A percentile compares a stretch with the other conserved stretches of the same genome.
These are phyloP conservation scores for Trichosporon asahii DNA, from an alignment of 1,284 basidiomycete genomes.

Conservation along the genomic window DNA sequence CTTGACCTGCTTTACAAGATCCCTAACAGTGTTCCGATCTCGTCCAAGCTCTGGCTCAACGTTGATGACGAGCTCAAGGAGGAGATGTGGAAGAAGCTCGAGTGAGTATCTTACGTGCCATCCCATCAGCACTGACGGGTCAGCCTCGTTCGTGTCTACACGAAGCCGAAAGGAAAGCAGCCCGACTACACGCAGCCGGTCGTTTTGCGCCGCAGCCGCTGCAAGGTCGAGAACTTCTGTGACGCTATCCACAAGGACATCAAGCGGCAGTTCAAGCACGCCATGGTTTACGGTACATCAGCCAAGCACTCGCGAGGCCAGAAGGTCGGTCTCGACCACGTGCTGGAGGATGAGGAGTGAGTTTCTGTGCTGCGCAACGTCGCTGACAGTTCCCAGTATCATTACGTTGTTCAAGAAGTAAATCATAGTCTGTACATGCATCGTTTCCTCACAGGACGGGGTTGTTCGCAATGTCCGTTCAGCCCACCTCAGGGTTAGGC, in stretches of 20 bases:
- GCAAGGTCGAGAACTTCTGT: constrained; percentile 77
- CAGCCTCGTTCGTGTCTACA: constrained; percentile 57
- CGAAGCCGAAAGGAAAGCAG: constrained; percentile 83
- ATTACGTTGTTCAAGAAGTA: background rate
- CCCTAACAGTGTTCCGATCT: constrained; percentile 87
- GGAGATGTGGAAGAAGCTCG: constrained; percentile 82
- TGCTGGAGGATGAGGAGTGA: constrained; percentile 78
- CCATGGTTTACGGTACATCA: constrained; percentile 87
- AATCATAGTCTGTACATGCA: constrained; percentile 1
- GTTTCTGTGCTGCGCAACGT: constrained; percentile 7
- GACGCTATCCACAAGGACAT: constrained; percentile 57
- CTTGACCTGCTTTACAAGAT: constrained; percentile 81
- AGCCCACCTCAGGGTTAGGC: background rate
- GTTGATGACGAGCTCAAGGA: constrained; percentile 94
- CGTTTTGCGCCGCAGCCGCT: constrained; percentile 62
- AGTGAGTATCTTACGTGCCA: constrained; percentile 70
- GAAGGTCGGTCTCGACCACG: constrained; percentile 87
- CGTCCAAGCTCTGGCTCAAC: constrained; percentile 70
- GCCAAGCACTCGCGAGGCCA: constrained; percentile 96
- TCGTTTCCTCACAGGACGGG: background rate
- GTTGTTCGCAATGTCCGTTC: background rate
- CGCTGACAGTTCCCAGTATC: background rate
- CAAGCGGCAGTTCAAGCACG: constrained; percentile 53
- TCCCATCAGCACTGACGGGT: background rate
- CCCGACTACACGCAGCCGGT: constrained; percentile 77